phyloP scores from a whole-genome alignment of 305 asterid genomes.

The Vinca major region DNA sequence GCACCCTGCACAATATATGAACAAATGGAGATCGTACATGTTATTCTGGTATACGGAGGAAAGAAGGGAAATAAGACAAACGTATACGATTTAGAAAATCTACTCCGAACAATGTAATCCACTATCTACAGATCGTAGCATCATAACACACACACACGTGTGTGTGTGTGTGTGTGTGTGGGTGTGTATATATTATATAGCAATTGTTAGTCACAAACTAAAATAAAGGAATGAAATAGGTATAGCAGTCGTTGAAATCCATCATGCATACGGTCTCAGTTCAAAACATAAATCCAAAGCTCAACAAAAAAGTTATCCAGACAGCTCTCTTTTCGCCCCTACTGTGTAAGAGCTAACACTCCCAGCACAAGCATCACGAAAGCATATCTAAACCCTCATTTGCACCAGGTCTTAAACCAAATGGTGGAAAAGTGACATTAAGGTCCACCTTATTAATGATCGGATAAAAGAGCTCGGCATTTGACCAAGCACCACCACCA shows the following conservation, averaged over 20 bases:
- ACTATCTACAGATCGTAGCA: background rate
- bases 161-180: too few relatives aligned
- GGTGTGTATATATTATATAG: background rate
- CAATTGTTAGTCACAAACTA: background rate
- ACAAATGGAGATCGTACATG: conserved; percentile 10
- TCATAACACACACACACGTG: too few relatives aligned
- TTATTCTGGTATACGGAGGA: conserved; percentile 7
- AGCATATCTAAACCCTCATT: background rate
- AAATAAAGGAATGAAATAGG: background rate
- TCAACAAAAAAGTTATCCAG: background rate
- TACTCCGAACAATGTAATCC: background rate
- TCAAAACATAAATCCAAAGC: background rate
- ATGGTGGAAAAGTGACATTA: background rate
- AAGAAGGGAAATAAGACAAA: conserved; percentile 6
- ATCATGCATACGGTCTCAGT: background rate
- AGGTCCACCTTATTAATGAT: too few relatives aligned
- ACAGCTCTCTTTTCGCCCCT: background rate
- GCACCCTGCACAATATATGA: conserved; percentile 65
- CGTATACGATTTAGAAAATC: background rate
- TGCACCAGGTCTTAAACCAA: background rate
- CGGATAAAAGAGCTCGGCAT: too few relatives aligned
- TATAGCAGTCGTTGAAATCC: background rate
- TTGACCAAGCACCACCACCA: too few relatives aligned
- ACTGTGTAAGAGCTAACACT: background rate
- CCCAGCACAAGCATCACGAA: background rate